phyloP scores from a whole-genome alignment of 31 red algal genomes.

The Porphyra umbilicalis region DNA sequence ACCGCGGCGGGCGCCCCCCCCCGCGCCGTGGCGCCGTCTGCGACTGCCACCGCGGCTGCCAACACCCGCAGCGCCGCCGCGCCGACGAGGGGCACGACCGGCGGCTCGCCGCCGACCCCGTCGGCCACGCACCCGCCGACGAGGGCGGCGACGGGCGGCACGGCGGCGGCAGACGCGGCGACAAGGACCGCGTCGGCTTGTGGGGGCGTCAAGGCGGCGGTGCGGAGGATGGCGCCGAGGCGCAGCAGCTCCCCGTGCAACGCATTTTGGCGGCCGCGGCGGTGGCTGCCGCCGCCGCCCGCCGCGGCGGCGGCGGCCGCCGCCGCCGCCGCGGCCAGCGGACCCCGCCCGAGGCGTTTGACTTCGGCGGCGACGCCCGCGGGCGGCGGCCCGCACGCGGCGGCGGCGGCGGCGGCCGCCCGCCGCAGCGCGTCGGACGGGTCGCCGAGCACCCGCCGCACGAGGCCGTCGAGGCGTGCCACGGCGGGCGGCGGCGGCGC shows the following conservation, averaged over 20 bases:
- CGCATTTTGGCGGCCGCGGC: neutral
- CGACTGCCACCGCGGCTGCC: neutral
- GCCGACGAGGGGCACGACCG: neutral
- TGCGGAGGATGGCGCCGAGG: neutral
- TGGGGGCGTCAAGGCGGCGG: neutral
- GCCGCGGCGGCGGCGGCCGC: neutral
- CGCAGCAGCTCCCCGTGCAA: neutral
- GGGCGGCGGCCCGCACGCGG: neutral
- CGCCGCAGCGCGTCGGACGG: neutral
- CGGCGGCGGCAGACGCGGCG: neutral
- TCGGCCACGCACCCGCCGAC: neutral
- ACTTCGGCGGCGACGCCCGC: neutral
- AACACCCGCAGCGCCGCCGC: neutral
- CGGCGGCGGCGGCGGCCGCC: neutral
- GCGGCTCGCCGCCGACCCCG: neutral
- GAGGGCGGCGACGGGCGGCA: neutral
- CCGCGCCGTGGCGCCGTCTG: neutral
- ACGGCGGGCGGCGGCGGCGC: neutral
- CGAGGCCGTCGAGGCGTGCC: neutral
- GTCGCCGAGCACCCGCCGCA: neutral
- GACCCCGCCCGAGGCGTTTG: neutral
- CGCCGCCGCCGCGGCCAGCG: neutral
- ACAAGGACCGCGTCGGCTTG: neutral
- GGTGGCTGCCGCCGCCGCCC: neutral
- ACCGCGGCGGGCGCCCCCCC: neutral